These are phyloP conservation scores for Metarhizium brunneum DNA, from an alignment of 2,329 filamentous ascomycete genomes.

Conservation along the genomic window DNA sequence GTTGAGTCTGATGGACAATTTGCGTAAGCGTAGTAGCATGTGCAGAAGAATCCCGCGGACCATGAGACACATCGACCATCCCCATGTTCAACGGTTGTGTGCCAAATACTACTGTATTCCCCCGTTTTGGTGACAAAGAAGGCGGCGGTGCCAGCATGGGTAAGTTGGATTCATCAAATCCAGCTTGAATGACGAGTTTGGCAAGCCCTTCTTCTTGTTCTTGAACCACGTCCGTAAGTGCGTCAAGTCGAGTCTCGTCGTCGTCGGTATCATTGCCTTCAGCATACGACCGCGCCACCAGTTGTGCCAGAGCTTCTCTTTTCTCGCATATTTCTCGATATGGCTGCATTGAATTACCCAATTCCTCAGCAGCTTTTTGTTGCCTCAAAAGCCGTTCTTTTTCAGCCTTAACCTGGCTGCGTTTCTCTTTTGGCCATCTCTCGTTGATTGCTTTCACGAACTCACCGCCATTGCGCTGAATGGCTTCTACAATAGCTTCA, in stretches of 20 bases:
- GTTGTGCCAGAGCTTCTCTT: constrained; percentile 35
- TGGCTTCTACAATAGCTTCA: constrained; percentile 28
- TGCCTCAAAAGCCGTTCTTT: constrained; percentile 38
- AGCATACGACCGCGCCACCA: constrained; percentile 40
- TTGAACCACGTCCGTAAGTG: constrained; percentile 35
- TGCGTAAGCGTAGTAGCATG: constrained; percentile 30
- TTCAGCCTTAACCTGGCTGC: constrained; percentile 37
- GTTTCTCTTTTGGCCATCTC: constrained; percentile 34
- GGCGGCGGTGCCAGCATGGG: constrained; percentile 18
- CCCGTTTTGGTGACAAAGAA: constrained; percentile 7
- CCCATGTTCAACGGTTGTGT: constrained; percentile 30
- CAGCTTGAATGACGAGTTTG: constrained; percentile 31
- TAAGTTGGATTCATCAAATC: constrained; percentile 32
- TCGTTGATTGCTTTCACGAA: constrained; percentile 39
- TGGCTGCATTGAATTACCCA: constrained; percentile 31
- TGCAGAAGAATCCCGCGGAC: constrained; percentile 22
- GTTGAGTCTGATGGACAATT: constrained; percentile 43
- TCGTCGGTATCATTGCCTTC: constrained; percentile 41
- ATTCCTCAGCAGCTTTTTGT: constrained; percentile 31
- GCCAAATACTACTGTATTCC: constrained; percentile 29
- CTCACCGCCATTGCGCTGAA: constrained; percentile 37
- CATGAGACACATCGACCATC: constrained; percentile 22
- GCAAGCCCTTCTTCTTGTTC: constrained; percentile 33
- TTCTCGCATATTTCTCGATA: constrained; percentile 33
- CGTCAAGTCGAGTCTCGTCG: constrained; percentile 40